Base-by-base conservation (phyloP, 1,139 yeast species). In the Taphrina wiesneri region DNA sequence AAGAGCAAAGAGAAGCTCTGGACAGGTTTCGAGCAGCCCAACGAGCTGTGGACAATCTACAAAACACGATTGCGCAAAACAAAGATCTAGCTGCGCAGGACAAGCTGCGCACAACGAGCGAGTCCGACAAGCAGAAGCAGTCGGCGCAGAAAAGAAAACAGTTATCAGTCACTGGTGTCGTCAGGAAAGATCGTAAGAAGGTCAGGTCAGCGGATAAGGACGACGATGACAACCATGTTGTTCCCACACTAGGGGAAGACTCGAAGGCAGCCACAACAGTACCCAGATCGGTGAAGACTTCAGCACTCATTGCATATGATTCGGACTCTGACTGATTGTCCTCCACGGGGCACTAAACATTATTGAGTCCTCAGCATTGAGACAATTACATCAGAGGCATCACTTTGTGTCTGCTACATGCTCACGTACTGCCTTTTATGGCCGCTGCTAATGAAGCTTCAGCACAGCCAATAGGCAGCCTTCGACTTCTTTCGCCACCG, bases 1-100 rank as follows among this genome's bases (percentile, higher is more conserved):
- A 59, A 3, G 70, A 69, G n/a, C 67, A 69, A 11, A 67, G 60
- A n/a, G 39, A 34, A 19, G 68, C 69, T 15, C 49, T 71, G 53
- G 56, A 46, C 2, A 65, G 41, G 47, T 71, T 71, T 39, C 59
- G 71, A 25, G n/a, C 23, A 5, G 65, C 65, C 0, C 60, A 54
- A 39, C 46, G 47, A 2, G 53, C 47, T 13, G 60, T 30, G 28
- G 65, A 62, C 17, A 23, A 53, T 21, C 25, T 30, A 2, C 5
- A 26, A 39, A 34, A 32, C 45, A 45, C 3, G 60, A 25, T 43
- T 51, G 52, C 51, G 3, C 51, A 43, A 11, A 23, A 45, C 28
- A 45, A 23, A 45, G 28, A 45, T 45, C 36, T 39, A 23, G 46
- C 47, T 6, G 26, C 46, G 1, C 32, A 19, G 13, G 41, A 21